These are phyloP conservation scores for Nakaseomyces sp. DNA, from an alignment of 1,139 yeast species.

Conservation along the genomic window DNA sequence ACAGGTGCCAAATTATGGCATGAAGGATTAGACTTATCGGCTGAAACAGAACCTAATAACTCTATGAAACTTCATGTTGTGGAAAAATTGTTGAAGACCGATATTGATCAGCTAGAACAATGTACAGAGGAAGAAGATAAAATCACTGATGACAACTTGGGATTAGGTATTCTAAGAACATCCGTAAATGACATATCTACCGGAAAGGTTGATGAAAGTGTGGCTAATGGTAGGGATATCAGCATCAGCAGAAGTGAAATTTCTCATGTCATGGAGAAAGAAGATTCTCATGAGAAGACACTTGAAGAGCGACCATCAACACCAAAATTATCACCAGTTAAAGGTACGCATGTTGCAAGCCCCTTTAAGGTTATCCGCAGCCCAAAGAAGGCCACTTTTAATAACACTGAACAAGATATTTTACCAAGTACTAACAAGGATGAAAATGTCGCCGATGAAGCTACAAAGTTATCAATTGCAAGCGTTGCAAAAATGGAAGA, in stretches of 20 bases:
- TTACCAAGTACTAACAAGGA: background rate
- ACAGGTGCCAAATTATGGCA: background rate
- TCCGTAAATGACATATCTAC: conserved; percentile 1
- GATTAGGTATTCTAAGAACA: background rate
- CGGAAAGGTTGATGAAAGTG: background rate
- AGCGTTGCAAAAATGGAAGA: conserved; percentile 5
- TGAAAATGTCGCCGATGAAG: background rate
- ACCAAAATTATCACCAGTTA: conserved; percentile 7
- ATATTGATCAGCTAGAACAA: conserved; percentile 1
- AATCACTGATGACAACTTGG: background rate
- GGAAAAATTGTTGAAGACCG: conserved; percentile 5
- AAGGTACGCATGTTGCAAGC: conserved; percentile 17
- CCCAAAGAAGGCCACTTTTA: conserved; percentile 1
- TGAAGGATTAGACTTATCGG: conserved; percentile 7
- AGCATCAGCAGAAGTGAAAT: conserved; percentile 3
- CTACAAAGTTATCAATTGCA: background rate
- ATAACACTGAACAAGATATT: background rate
- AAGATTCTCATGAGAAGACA: background rate
- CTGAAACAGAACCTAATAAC: background rate
- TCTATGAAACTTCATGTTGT: background rate
- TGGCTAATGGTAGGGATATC: conserved; percentile 1
- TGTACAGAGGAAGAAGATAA: background rate
- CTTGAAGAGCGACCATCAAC: conserved; percentile 6
- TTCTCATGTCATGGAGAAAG: background rate
- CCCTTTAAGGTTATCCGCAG: conserved; percentile 20